Evolutionary conservation across 2,329 filamentous ascomycete species (phyloP).

Genomic region (Colletotrichum destructivum): DNA sequence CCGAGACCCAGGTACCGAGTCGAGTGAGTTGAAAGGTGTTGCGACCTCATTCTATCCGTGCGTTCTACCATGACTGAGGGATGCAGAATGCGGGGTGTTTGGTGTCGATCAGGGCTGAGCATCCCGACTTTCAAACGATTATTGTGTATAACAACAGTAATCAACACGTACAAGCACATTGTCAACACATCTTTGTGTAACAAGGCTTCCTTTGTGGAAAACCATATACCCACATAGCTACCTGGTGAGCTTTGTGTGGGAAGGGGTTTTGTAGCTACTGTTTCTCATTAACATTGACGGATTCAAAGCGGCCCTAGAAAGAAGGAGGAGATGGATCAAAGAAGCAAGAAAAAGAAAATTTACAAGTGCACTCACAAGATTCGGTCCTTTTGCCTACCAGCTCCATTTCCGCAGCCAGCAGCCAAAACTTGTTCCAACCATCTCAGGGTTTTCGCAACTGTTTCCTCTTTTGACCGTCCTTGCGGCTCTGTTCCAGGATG

Average conservation of each 20-base stretch:
- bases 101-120: neutral
- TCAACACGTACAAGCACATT: no score
- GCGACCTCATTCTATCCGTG: neutral
- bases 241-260: neutral
- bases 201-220: neutral
- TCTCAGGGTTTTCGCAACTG: conserved; percentile 28
- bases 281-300: conserved; percentile 5
- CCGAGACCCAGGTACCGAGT: neutral
- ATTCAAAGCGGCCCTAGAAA: neutral
- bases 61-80: neutral
- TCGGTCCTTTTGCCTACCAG: neutral
- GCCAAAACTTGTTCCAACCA: neutral
- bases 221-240: neutral
- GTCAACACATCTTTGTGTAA: neutral
- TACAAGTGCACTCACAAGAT: neutral
- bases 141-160: neutral
- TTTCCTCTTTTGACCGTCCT: conserved; percentile 37
- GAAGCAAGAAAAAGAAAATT: neutral
- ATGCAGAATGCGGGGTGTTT: neutral
- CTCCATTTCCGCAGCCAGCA: neutral
- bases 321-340: no score
- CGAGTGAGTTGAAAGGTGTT: neutral
- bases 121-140: neutral
- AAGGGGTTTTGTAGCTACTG: neutral
- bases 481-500: conserved; percentile 36